Evolutionary conservation across 768 basidiomycete genomes (phyloP).

Genomic region (Cubamyces lactineus): DNA sequence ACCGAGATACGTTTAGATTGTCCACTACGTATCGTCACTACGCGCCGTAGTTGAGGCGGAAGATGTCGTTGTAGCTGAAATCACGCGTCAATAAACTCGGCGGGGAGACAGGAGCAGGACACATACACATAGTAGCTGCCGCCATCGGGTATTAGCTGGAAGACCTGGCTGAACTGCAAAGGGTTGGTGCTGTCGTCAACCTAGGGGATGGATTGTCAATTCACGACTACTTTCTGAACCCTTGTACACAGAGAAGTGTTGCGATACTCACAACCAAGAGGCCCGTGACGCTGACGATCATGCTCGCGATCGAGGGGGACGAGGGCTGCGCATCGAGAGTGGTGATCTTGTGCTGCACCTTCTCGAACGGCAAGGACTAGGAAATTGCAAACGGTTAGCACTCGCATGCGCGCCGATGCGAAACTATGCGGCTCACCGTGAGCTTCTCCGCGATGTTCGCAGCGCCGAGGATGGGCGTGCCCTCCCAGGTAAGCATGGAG

Average conservation of each 20-base stretch:
- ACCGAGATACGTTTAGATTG: not conserved
- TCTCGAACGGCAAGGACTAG: conserved; percentile 75
- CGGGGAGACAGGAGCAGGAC: not conserved
- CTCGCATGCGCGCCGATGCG: not conserved
- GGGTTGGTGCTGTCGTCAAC: conserved; percentile 81
- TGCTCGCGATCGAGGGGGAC: conserved; percentile 51
- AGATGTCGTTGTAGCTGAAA: conserved; percentile 81
- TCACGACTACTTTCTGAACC: not conserved
- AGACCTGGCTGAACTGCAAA: conserved; percentile 90
- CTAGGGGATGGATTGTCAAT: conserved; percentile 39
- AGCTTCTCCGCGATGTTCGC: conserved; percentile 71
- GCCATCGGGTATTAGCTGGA: conserved; percentile 85
- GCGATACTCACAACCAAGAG: conserved; percentile 60
- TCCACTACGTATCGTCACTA: conserved; percentile 12
- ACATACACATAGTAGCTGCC: conserved; percentile 84
- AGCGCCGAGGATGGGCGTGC: conserved; percentile 56
- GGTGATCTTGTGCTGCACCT: conserved; percentile 77
- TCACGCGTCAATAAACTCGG: conserved; percentile 9
- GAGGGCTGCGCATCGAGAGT: conserved; percentile 93
- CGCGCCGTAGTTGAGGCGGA: conserved; percentile 83
- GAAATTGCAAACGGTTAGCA: not conserved
- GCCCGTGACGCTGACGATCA: conserved; percentile 90
- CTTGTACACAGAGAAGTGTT: not conserved
- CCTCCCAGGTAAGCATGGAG: conserved; percentile 91
- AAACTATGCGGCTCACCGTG: conserved; percentile 46